Evolutionary conservation across 805 yeast genomes (phyloP), one percentile per base, ranked within the genome.

Genomic region (Komagataella ulmi): DNA sequence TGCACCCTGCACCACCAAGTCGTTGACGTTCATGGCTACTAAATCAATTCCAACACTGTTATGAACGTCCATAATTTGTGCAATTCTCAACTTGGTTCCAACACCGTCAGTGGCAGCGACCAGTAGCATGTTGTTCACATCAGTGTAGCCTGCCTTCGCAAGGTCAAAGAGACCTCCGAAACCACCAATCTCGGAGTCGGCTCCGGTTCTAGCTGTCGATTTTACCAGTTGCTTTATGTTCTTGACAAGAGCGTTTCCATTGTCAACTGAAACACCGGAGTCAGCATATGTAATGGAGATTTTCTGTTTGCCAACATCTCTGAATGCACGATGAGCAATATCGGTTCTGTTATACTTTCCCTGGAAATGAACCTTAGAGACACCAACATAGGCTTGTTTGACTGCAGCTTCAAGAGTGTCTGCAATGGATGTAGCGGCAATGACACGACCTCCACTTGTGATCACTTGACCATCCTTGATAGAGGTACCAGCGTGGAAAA

Each of bases 31-130:
- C 99, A 93, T 93, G 54, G 98, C 99, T 50, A 93, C 99, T 56
- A 93, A 77, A 69, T 93, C 99, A 59, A 93, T 88, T 65, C 99
- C 99, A 47, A 93, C 99, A n/a, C 99, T 91, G 65, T 88, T 81
- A 65, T 95, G 98, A 53, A 85, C 86, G 60, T 83, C 74, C 70
- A 90, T 75, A 57, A 80, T 80, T 72, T 93, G 98, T 1, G 98
- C 99, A 64, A 95, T 81, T 75, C 89, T 82, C 58, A 93, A 79
- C 71, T 93, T 93, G 54, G 99, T 91, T 58, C 99, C 99, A 53
- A 93, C 98, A 70, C 99, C 99, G 70, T 93, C 99, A 48, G 99
- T 93, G 54, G 99, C 98, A 54, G 93, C 97, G 46, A 93, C 98
- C 54, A 93, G 73, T 52, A 93, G 69, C n/a, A 88, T 81, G 53